phyloP scores from a whole-genome alignment of 805 yeast genomes.

The Scheffersomyces stipitis region DNA sequence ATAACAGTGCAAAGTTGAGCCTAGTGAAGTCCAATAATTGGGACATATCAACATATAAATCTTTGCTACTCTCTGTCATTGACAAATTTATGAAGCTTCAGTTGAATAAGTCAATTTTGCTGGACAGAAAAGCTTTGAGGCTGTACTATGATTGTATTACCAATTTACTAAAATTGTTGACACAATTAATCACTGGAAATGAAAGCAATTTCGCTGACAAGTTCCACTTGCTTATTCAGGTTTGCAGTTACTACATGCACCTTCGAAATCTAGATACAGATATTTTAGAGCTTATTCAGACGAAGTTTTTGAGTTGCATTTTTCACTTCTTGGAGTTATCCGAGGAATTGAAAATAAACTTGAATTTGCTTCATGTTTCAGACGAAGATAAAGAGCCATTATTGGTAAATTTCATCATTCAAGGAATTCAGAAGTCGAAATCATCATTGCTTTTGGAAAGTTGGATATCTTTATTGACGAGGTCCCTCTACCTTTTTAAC shows the following conservation, averaged over 20 bases:
- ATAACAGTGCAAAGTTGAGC: conserved; percentile 41
- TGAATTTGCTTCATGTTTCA: conserved; percentile 30
- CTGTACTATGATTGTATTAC: conserved; percentile 28
- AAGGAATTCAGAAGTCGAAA: conserved; percentile 47
- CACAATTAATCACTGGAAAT: conserved; percentile 51
- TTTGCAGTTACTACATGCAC: conserved; percentile 24
- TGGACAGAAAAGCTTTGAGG: conserved; percentile 13
- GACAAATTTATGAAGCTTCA: conserved; percentile 44
- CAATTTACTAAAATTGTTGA: conserved; percentile 44
- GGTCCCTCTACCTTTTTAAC: conserved; percentile 50
- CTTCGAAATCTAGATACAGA: conserved; percentile 8
- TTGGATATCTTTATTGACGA: conserved; percentile 52
- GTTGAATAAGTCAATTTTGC: conserved; percentile 16
- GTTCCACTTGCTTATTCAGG: conserved; percentile 41
- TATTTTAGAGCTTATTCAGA: conserved; percentile 28
- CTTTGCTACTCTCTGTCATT: conserved; percentile 47
- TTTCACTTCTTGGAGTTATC: conserved; percentile 29
- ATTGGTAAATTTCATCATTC: conserved; percentile 45
- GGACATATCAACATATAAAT: conserved; percentile 62
- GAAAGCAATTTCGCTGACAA: conserved; percentile 52
- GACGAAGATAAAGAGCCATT: conserved; percentile 30
- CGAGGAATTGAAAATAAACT: conserved; percentile 25
- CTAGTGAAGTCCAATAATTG: conserved; percentile 43
- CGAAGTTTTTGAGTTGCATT: conserved; percentile 27
- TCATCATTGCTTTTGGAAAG: conserved; percentile 44